These are phyloP conservation scores for Capsella bursapastoris DNA, from an alignment of 345 rosid genomes.

Conservation along the genomic window DNA sequence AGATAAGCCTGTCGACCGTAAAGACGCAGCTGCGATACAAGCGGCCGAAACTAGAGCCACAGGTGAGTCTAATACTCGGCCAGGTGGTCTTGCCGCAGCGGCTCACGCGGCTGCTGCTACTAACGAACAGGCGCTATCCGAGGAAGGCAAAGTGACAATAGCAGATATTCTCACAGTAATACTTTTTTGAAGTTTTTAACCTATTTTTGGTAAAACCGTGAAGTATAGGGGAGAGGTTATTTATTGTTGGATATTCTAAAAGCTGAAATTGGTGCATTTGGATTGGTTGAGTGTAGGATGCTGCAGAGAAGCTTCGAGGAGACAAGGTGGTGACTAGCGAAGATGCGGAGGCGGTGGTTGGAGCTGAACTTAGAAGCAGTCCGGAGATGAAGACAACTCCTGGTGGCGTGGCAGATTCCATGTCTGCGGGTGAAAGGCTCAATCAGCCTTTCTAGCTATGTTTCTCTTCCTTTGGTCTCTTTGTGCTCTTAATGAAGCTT, in stretches of 20 bases:
- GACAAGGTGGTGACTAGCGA: slow-evolving; percentile 58
- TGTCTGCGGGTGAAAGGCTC: slow-evolving; percentile 59
- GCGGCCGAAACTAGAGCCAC: slow-evolving; percentile 60
- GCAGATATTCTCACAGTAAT: slow-evolving; percentile 52
- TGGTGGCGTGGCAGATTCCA: slow-evolving; percentile 62
- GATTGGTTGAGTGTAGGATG: slow-evolving; percentile 45
- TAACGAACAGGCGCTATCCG: slow-evolving; percentile 38
- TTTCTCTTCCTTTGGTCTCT: not conserved
- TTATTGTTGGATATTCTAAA: not conserved
- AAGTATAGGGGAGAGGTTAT: not conserved
- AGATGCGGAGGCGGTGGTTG: slow-evolving; percentile 58
- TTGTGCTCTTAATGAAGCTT: not conserved
- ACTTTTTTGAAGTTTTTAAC: not conserved
- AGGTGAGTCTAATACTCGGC: slow-evolving; percentile 32
- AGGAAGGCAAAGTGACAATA: slow-evolving; percentile 50
- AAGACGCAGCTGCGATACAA: slow-evolving; percentile 61
- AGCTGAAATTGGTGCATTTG: not conserved
- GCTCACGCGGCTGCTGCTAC: slow-evolving; percentile 56
- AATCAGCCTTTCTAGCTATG: slow-evolving; percentile 44
- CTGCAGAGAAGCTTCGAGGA: slow-evolving; percentile 44
- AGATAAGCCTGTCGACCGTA: slow-evolving; percentile 57
- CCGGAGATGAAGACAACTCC: slow-evolving; percentile 49
- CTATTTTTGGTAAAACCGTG: not conserved
- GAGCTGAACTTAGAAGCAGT: slow-evolving; percentile 56
- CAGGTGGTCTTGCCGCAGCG: slow-evolving; percentile 51